Conservation (phyloP, 164 flowering plant genomes). For the Magnolia kwangsiensis region DNA sequence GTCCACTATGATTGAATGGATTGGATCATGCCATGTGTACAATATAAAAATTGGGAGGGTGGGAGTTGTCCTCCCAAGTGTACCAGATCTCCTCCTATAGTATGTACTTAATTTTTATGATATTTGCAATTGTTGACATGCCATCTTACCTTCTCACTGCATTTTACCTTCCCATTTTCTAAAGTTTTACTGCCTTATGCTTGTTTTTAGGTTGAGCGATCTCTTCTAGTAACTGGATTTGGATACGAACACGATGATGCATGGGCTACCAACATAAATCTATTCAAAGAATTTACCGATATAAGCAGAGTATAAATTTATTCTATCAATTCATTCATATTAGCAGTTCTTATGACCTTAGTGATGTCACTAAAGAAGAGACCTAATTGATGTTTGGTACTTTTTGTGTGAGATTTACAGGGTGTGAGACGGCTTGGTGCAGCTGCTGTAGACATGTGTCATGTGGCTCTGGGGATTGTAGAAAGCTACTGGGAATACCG, state of each 20-base stretch:
- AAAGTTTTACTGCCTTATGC: too few relatives aligned
- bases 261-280: slow-evolving; percentile 81
- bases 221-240: slow-evolving; percentile 95
- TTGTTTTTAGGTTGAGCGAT: slow-evolving; percentile 61
- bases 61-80: too few relatives aligned
- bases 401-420: slow-evolving; percentile 29
- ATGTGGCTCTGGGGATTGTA: slow-evolving; percentile 89
- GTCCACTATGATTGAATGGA: too few relatives aligned
- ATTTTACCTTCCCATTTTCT: slow-evolving; percentile 2
- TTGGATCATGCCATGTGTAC: too few relatives aligned
- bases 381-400: not conserved
- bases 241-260: slow-evolving; percentile 98
- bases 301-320: slow-evolving; percentile 64
- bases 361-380: not conserved
- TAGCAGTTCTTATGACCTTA: not conserved
- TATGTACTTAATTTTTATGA: not conserved
- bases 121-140: not conserved
- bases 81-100: not conserved
- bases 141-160: not conserved
- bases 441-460: slow-evolving; percentile 98
- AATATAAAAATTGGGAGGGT: too few relatives aligned
- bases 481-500: slow-evolving; percentile 98
- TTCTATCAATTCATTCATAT: not conserved
- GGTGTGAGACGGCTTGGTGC: slow-evolving; percentile 98
- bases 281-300: slow-evolving; percentile 91